Conservation (phyloP, 768 basidiomycete genomes). For the Dentipellis sp. region DNA sequence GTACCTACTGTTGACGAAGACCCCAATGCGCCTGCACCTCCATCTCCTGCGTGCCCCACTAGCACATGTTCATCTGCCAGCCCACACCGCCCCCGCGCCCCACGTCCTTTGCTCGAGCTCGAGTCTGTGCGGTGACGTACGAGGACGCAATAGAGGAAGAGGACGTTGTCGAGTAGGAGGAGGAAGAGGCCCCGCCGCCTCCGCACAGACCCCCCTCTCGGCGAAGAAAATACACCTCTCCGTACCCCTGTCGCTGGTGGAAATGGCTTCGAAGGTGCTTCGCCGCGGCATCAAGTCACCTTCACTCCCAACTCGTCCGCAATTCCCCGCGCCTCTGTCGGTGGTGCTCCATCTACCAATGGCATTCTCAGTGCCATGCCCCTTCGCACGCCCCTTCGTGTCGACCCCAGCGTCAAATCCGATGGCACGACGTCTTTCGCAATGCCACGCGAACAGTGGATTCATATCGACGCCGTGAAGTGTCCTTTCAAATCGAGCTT, state of each 20-base stretch:
- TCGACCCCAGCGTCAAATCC: constrained; percentile 84
- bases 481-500: constrained; percentile 76
- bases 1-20: background rate
- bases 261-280: constrained; percentile 91
- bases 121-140: constrained; percentile 54
- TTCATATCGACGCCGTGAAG: constrained; percentile 55
- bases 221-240: constrained; percentile 95
- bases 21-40: background rate
- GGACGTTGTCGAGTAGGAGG: constrained; percentile 29
- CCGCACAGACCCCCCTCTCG: constrained; percentile 85
- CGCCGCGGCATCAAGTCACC: constrained; percentile 79
- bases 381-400: constrained; percentile 89
- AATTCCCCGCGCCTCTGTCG: constrained; percentile 42
- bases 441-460: constrained; percentile 72
- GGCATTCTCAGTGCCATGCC: constrained; percentile 55
- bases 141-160: background rate
- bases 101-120: no score
- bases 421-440: constrained; percentile 44
- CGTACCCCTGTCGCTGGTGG: constrained; percentile 66
- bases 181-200: constrained; percentile 39
- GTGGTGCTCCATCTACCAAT: constrained; percentile 40
- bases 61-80: background rate
- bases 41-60: background rate
- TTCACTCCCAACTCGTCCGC: constrained; percentile 96
- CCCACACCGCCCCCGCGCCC: background rate